Conservation (phyloP, 768 basidiomycete genomes). For the Myochromella boudieri region DNA sequence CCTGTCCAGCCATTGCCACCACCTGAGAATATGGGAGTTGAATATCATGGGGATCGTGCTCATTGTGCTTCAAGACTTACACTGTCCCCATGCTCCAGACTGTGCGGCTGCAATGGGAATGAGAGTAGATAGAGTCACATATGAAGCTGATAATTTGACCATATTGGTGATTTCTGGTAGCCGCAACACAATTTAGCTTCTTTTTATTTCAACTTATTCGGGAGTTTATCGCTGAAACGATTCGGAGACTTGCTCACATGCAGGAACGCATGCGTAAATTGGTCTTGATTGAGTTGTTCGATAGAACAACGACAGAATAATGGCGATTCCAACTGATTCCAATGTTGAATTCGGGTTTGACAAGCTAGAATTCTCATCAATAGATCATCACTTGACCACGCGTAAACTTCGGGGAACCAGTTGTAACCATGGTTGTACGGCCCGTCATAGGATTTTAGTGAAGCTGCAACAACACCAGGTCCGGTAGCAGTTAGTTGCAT, state of each 20-base stretch:
- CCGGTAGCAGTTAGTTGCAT: neutral
- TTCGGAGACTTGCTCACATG: neutral
- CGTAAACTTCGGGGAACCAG: neutral
- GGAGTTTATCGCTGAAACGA: neutral
- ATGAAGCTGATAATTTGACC: slow-evolving; percentile 21
- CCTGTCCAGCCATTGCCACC: slow-evolving; percentile 25
- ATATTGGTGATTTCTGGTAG: neutral
- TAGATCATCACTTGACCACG: neutral
- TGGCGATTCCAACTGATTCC: neutral
- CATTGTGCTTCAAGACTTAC: slow-evolving; percentile 21
- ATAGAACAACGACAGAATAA: neutral
- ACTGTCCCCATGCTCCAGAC: slow-evolving; percentile 30
- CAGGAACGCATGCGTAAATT: neutral
- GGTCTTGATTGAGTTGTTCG: neutral
- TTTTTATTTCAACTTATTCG: neutral
- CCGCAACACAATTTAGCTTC: neutral
- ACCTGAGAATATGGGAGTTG: slow-evolving; percentile 9
- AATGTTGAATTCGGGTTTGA: neutral
- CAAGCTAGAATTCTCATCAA: neutral
- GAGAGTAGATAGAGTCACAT: slow-evolving; percentile 22
- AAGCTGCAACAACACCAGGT: no score
- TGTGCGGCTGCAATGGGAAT: slow-evolving; percentile 23
- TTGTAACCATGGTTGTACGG: no score
- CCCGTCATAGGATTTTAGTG: no score
- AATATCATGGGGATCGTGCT: neutral